Conservation (phyloP, 805 yeast genomes). For the Saccharomycopsis fibuligera region DNA sequence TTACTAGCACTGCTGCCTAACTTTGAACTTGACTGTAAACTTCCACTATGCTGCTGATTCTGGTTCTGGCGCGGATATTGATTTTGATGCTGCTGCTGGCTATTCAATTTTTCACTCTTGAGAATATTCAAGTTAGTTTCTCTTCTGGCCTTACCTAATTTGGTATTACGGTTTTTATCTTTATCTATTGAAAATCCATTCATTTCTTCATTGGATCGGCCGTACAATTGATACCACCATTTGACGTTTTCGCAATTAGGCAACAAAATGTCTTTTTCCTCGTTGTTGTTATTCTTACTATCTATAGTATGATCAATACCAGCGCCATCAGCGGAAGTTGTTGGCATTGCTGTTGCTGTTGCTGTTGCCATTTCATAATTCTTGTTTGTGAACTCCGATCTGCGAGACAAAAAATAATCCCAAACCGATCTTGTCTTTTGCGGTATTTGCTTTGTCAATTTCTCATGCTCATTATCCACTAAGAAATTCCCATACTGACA, state of each 20-base stretch:
- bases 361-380: constrained; percentile 29
- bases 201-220: constrained; percentile 66
- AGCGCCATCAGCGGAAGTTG: neutral
- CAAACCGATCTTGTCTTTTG: constrained; percentile 71
- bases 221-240: constrained; percentile 89
- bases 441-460: constrained; percentile 33
- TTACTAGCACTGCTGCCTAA: no score
- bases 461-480: constrained; percentile 65
- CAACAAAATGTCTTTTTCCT: constrained; percentile 37
- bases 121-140: constrained; percentile 2
- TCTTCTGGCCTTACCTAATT: neutral
- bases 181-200: constrained; percentile 26
- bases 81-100: no score
- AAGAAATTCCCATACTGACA: constrained; percentile 94
- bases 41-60: no score
- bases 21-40: no score
- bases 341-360: constrained; percentile 21
- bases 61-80: no score
- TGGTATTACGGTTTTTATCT: neutral
- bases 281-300: neutral
- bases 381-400: constrained; percentile 58
- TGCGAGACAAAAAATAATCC: constrained; percentile 85
- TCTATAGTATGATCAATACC: constrained; percentile 4
- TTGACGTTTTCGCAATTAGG: constrained; percentile 58
- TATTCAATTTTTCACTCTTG: neutral